Evolutionary conservation across 352 stramenopile species (phyloP).

Genomic region (Phytophthora sp.): DNA sequence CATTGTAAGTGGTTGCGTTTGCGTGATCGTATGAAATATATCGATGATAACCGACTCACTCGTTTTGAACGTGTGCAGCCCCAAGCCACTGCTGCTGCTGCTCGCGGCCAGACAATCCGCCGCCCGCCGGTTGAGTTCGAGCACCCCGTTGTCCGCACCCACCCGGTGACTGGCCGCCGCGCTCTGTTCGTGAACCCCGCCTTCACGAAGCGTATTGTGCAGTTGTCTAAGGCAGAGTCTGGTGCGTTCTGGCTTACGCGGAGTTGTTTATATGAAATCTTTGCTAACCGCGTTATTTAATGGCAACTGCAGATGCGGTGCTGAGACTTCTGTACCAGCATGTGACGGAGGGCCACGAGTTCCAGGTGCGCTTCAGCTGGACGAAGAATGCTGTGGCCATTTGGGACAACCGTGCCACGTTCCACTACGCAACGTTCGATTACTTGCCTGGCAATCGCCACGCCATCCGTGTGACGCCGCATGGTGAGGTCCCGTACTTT

Average conservation of each 20-base stretch:
- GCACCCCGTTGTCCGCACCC: background rate
- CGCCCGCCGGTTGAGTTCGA: background rate
- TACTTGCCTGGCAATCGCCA: background rate
- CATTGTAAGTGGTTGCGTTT: background rate
- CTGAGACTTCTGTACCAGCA: background rate
- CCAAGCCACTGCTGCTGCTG: background rate
- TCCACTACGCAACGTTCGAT: background rate
- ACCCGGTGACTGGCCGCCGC: background rate
- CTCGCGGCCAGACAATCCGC: background rate
- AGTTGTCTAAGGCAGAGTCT: no score
- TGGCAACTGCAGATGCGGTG: background rate
- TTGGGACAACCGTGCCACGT: background rate
- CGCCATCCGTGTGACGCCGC: background rate
- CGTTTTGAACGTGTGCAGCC: background rate
- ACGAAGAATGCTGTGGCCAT: background rate
- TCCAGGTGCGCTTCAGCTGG: background rate
- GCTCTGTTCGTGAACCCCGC: background rate
- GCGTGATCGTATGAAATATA: no score
- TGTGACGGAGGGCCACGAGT: background rate
- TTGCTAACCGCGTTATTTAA: no score
- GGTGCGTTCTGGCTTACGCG: no score
- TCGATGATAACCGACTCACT: no score
- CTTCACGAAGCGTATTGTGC: background rate
- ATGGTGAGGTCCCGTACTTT: background rate
- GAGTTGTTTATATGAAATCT: no score